A percentile compares a stretch with the other conserved stretches of the same genome.
Conservation (phyloP, 257 asterid genomes). For the Solanum sitiens region DNA sequence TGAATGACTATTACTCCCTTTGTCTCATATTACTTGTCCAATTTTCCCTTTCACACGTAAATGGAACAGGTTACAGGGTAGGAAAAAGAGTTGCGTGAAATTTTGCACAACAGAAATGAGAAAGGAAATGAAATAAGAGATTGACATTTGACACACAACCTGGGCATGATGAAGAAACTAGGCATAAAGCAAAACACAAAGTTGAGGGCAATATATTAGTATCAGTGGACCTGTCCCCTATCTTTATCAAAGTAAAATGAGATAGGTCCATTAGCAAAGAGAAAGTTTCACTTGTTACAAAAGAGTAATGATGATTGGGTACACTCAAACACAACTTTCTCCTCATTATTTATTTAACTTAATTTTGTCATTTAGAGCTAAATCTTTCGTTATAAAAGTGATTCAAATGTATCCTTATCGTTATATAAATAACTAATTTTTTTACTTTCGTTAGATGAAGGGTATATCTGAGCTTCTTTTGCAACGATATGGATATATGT, state of each 20-base stretch:
- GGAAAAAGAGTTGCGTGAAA: not conserved
- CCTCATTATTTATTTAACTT: too few relatives aligned
- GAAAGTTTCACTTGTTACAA: not conserved
- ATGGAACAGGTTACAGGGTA: not conserved
- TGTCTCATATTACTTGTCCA: not conserved
- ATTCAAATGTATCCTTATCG: too few relatives aligned
- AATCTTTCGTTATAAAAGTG: too few relatives aligned
- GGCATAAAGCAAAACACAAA: not conserved
- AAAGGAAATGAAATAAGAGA: not conserved
- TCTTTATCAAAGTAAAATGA: not conserved
- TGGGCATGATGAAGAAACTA: not conserved
- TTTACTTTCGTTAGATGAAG: too few relatives aligned
- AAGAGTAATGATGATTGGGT: not conserved
- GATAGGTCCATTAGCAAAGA: not conserved
- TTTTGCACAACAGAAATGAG: not conserved
- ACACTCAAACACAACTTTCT: not conserved
- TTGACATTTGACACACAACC: not conserved
- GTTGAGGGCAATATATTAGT: not conserved
- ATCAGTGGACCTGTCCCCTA: not conserved
- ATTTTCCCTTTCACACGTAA: not conserved
- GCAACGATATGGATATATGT: too few relatives aligned
- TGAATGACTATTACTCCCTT: not conserved
- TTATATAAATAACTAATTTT: too few relatives aligned
- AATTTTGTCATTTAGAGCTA: too few relatives aligned
- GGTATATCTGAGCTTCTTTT: too few relatives aligned